These are phyloP conservation scores for Podila epigama DNA, from an alignment of 192 early-diverging fungal genomes.

Conservation along the genomic window DNA sequence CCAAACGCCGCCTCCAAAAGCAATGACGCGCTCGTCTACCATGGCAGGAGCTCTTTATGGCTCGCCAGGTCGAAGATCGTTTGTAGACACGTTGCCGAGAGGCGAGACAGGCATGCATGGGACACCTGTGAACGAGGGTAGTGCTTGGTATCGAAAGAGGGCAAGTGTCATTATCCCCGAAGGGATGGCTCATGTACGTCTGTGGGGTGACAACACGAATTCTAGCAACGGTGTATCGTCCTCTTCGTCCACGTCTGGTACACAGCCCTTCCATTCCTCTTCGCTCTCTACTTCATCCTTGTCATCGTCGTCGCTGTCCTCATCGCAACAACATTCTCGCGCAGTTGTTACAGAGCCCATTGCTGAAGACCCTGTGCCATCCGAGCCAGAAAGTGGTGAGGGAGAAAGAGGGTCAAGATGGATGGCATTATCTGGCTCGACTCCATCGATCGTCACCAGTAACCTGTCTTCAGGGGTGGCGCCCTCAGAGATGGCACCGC, in stretches of 20 bases:
- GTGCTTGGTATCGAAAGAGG: conserved; percentile 32
- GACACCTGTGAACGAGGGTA: conserved; percentile 21
- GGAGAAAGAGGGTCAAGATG: too few relatives aligned
- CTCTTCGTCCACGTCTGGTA: conserved; percentile 10
- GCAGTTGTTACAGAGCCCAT: too few relatives aligned
- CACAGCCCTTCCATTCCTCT: too few relatives aligned
- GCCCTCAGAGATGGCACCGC: background rate
- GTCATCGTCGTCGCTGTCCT: background rate
- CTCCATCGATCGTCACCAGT: background rate
- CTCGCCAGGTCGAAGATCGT: background rate
- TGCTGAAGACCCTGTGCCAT: too few relatives aligned
- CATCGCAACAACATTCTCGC: too few relatives aligned
- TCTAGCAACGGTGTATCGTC: background rate
- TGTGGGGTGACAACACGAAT: conserved; percentile 4
- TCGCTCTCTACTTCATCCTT: background rate
- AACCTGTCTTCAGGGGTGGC: background rate
- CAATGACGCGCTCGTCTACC: background rate
- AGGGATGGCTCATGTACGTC: conserved; percentile 14
- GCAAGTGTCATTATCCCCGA: conserved; percentile 33
- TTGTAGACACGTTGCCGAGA: background rate
- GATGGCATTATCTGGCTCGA: too few relatives aligned
- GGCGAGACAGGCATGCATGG: background rate
- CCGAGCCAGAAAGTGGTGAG: too few relatives aligned
- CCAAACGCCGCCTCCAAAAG: background rate
- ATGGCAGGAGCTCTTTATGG: background rate